These are phyloP conservation scores for Stachybotrys chartarum DNA, from an alignment of 2,329 filamentous ascomycete genomes.

Conservation along the genomic window DNA sequence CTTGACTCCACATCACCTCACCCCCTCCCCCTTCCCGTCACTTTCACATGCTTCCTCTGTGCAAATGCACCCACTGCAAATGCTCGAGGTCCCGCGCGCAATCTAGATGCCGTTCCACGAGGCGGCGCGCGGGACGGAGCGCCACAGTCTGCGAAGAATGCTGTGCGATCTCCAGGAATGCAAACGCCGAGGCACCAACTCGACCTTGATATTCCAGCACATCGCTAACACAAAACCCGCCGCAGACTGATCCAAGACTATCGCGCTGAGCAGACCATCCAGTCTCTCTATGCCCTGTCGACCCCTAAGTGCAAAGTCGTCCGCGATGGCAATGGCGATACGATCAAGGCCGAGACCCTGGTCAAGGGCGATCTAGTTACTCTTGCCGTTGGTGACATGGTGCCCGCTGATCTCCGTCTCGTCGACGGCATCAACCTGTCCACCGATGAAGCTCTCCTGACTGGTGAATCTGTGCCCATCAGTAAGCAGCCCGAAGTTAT, in stretches of 20 bases:
- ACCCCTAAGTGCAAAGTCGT: constrained; percentile 54
- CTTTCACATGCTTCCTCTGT: neutral
- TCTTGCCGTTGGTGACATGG: constrained; percentile 58
- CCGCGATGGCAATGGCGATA: constrained; percentile 42
- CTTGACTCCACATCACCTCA: constrained; percentile 1
- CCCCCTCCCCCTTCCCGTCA: neutral
- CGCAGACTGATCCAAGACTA: constrained; percentile 52
- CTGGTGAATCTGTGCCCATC: constrained; percentile 65
- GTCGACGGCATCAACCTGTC: constrained; percentile 65
- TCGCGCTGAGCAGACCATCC: constrained; percentile 54
- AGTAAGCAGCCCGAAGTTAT: constrained; percentile 55
- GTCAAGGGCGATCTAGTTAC: constrained; percentile 61
- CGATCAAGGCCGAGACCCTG: constrained; percentile 47
- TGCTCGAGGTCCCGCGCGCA: neutral
- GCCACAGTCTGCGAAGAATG: neutral
- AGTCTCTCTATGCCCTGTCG: constrained; percentile 51
- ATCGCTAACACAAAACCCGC: constrained; percentile 15
- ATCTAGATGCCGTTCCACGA: neutral
- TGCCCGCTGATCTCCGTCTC: constrained; percentile 62
- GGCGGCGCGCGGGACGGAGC: neutral
- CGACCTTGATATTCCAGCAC: constrained; percentile 1
- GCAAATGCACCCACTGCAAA: neutral
- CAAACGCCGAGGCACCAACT: constrained; percentile 5
- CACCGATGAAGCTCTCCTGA: constrained; percentile 68
- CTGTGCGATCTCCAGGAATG: neutral